Evolutionary conservation across 2,329 filamentous ascomycete genomes (phyloP).

Genomic region (Pyrenophora graminea): DNA sequence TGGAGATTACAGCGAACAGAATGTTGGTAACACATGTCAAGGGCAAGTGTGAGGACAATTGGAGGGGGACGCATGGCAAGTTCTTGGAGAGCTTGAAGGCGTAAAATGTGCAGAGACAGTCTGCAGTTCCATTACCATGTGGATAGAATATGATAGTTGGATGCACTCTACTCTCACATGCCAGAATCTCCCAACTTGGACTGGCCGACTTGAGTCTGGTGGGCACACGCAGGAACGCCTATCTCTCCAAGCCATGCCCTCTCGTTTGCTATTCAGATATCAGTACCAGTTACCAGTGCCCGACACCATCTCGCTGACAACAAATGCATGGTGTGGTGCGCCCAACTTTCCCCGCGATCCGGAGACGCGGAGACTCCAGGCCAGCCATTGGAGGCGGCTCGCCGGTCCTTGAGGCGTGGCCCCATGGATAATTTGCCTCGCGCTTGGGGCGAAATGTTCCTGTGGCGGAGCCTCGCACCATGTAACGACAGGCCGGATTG

Average conservation of each 20-base stretch:
- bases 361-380: not conserved
- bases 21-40: conserved; percentile 43
- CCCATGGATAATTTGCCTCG: conserved; percentile 5
- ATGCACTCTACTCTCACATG: no score
- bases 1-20: conserved; percentile 42
- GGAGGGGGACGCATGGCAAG: conserved; percentile 38
- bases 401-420: conserved; percentile 12
- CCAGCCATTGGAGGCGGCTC: not conserved
- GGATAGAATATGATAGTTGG: no score
- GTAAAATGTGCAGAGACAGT: no score
- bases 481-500: conserved; percentile 12
- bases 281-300: no score
- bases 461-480: not conserved
- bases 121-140: no score
- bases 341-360: not conserved
- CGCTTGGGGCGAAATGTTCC: conserved; percentile 7
- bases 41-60: conserved; percentile 45
- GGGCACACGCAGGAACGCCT: no score
- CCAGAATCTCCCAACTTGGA: no score
- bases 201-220: no score
- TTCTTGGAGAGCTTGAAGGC: conserved; percentile 34
- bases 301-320: not conserved
- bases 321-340: not conserved
- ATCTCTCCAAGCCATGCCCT: no score
- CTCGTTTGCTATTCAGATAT: no score